phyloP scores from a whole-genome alignment of 2,329 filamentous ascomycete genomes.

The Ilyonectria destructans region DNA sequence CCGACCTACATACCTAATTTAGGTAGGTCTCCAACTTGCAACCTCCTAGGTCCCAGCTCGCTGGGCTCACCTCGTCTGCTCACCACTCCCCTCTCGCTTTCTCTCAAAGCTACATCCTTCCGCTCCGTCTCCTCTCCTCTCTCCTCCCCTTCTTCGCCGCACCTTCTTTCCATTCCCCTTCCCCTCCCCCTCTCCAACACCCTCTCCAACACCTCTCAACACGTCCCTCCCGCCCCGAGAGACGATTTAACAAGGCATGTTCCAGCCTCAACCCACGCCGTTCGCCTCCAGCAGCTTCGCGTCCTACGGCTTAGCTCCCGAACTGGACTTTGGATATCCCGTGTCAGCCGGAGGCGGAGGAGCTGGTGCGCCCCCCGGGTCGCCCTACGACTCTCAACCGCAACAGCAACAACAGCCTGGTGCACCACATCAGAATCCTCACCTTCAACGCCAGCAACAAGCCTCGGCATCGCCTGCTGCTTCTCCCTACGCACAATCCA shows the following conservation, averaged over 20 bases:
- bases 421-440: constrained; percentile 26
- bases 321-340: constrained; percentile 49
- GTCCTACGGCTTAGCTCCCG: constrained; percentile 58
- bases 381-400: constrained; percentile 38
- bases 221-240: constrained; percentile 21
- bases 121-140: not conserved
- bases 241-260: constrained; percentile 61
- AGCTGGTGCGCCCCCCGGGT: constrained; percentile 30
- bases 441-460: constrained; percentile 34
- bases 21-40: constrained; percentile 7
- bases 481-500: constrained; percentile 38
- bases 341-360: constrained; percentile 49
- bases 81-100: not conserved
- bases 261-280: constrained; percentile 68
- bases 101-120: constrained; percentile 22
- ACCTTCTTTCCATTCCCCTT: constrained; percentile 16
- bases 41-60: constrained; percentile 32
- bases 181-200: constrained; percentile 29
- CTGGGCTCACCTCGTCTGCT: constrained; percentile 24
- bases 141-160: not conserved
- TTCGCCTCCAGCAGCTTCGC: constrained; percentile 61
- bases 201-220: constrained; percentile 28
- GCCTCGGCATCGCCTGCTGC: constrained; percentile 35
- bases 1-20: too few relatives aligned
- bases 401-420: constrained; percentile 11